These are phyloP conservation scores for Sordaria brevicollis DNA, from an alignment of 495 filamentous ascomycete species.

Conservation along the genomic window DNA sequence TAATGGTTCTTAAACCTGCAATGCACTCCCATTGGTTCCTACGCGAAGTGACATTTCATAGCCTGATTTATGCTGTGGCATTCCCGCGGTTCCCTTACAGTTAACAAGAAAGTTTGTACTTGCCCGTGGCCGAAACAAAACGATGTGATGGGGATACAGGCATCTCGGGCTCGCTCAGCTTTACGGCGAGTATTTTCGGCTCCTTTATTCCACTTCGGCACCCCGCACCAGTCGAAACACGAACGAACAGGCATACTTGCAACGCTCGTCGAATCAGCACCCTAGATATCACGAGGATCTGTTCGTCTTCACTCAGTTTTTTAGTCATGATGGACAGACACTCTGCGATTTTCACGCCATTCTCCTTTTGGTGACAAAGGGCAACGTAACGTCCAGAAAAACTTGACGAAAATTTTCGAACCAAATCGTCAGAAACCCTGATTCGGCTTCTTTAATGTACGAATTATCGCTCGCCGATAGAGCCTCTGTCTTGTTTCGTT, in stretches of 20 bases:
- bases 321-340: background rate
- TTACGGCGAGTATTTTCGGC: background rate
- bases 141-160: background rate
- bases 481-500: background rate
- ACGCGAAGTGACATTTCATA: background rate
- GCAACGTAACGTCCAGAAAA: background rate
- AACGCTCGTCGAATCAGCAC: background rate
- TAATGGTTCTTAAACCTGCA: background rate
- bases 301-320: background rate
- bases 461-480: background rate
- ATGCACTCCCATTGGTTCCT: background rate
- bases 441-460: background rate
- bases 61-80: background rate
- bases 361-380: background rate
- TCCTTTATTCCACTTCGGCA: background rate
- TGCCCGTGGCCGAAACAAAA: background rate
- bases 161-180: background rate
- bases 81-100: background rate
- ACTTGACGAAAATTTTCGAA: background rate
- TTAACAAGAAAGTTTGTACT: background rate
- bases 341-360: background rate
- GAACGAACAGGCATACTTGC: background rate
- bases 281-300: background rate
- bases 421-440: background rate
- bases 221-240: background rate